phyloP scores from a whole-genome alignment of 2,329 filamentous ascomycete genomes.

The Ophiostoma quercus region DNA sequence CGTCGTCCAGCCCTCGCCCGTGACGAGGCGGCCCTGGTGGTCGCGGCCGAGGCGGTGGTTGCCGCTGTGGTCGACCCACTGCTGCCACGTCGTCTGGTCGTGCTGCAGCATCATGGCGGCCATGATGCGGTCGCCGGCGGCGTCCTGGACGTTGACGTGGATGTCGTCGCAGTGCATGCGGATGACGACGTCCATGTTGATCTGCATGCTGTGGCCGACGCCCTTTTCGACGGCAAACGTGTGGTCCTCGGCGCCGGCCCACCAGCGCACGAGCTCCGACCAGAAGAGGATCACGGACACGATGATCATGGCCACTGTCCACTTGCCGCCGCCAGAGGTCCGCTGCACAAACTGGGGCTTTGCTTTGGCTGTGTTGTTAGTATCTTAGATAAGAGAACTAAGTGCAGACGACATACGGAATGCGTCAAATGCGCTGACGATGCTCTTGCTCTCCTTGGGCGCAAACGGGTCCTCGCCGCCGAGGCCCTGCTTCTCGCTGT shows the following conservation, averaged over 20 bases:
- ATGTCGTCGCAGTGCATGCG: constrained; percentile 81
- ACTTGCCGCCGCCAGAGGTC: constrained; percentile 83
- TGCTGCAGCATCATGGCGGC: constrained; percentile 68
- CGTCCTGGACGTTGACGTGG: constrained; percentile 97
- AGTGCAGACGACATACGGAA: constrained; percentile 63
- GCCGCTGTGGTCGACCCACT: constrained; percentile 72
- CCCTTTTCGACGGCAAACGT: constrained; percentile 92
- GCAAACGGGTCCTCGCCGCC: constrained; percentile 67
- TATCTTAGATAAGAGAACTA: background rate
- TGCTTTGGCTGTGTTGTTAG: constrained; percentile 66
- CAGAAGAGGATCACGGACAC: constrained; percentile 71
- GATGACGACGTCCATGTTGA: constrained; percentile 93
- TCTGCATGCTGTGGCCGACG: constrained; percentile 78
- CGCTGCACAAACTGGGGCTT: constrained; percentile 87
- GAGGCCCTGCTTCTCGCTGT: constrained; percentile 56
- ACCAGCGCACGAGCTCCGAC: constrained; percentile 77
- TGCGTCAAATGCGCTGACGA: constrained; percentile 87
- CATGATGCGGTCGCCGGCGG: constrained; percentile 83
- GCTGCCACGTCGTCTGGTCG: constrained; percentile 72
- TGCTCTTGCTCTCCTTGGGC: constrained; percentile 53
- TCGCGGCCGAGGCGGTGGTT: constrained; percentile 57
- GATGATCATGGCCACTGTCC: constrained; percentile 76
- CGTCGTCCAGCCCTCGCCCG: constrained; percentile 55
- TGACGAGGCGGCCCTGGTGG: constrained; percentile 49
- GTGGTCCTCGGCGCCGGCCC: constrained; percentile 75